Base-by-base conservation (phyloP, 768 basidiomycete species). In the Stropharia rugosoannulata region DNA sequence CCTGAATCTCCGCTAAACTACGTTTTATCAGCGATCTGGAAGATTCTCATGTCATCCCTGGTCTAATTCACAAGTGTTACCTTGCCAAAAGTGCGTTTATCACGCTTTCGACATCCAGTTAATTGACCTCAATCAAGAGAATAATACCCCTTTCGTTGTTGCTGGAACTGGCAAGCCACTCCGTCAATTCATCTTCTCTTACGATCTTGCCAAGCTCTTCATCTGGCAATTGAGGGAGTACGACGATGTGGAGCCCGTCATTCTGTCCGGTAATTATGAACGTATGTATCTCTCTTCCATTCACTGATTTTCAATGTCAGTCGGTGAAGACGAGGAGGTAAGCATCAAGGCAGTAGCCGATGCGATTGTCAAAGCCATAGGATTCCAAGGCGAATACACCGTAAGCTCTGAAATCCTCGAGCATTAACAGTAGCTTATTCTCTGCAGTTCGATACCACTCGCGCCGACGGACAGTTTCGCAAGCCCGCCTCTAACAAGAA, bases 111-210 rank as follows among this genome's bases (percentile, higher is more conserved):
- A 58, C 15, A 38, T 16, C 19, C 13, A 15, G 18, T 49, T 47
- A 44, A 39, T 38, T 27, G 29, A 56, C 36, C 15, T 25, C 13
- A 29, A 42, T 13, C 3, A 69, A 85, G 86, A 93, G 75, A 92
- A 90, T 72, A 79, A 78, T 56, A 92, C 90, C 0, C 87, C 90
- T 4, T 95, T 98, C 73, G 77, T 86, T 49, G 90, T 96, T n/a
- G 73, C 86, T 48, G 95, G 95, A 10, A 89, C 92, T 0, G 95
- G 95, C 35, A 93, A 89, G 62, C 95, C 95, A 6, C 81, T 97
- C 36, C 84, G 95, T n/a, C 95, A 98, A 70, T 98, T 98, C 70
- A 95, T 97, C 71, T 98, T 94, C 75, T 97, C 95, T n/a, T 79
- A 84, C 47, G 95, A 98, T 73, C 86, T 98, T 47, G 95, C 95